These are phyloP conservation scores for Daucus carota DNA, from an alignment of 129 eudicot genomes.

Conservation along the genomic window DNA sequence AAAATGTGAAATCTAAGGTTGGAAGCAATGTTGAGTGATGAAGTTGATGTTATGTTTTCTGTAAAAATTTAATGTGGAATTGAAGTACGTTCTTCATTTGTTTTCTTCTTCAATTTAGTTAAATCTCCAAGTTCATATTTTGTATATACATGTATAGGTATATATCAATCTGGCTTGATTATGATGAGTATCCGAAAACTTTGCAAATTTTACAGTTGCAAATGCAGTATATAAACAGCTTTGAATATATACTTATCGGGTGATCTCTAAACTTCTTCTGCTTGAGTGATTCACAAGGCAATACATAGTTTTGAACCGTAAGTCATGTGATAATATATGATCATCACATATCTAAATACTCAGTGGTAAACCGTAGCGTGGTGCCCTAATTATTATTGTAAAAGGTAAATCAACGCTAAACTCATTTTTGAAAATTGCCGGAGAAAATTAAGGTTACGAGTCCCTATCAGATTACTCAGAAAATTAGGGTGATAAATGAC, in stretches of 20 bases:
- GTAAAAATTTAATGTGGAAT: slow-evolving; percentile 7
- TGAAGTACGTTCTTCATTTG: slow-evolving; percentile 8
- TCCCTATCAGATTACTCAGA: not conserved
- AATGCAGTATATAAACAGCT: too few relatives aligned
- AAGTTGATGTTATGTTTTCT: not conserved
- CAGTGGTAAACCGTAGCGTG: not conserved
- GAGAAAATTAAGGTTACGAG: not conserved
- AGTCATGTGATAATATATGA: too few relatives aligned
- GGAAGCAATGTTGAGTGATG: slow-evolving; percentile 1
- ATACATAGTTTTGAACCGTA: not conserved
- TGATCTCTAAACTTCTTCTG: too few relatives aligned
- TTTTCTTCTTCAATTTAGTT: not conserved
- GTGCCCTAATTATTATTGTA: not conserved
- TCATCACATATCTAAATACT: too few relatives aligned
- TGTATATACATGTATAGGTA: too few relatives aligned
- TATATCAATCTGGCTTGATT: too few relatives aligned
- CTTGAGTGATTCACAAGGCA: not conserved
- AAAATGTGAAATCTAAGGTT: not conserved
- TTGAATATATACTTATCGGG: too few relatives aligned
- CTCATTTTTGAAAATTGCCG: not conserved
- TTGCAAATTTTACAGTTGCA: too few relatives aligned
- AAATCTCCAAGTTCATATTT: not conserved
- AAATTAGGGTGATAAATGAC: not conserved
- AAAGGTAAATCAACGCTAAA: not conserved
- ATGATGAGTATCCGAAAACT: too few relatives aligned